Conservation (phyloP, 179 eudicot species). For the Beta lomatogona region DNA sequence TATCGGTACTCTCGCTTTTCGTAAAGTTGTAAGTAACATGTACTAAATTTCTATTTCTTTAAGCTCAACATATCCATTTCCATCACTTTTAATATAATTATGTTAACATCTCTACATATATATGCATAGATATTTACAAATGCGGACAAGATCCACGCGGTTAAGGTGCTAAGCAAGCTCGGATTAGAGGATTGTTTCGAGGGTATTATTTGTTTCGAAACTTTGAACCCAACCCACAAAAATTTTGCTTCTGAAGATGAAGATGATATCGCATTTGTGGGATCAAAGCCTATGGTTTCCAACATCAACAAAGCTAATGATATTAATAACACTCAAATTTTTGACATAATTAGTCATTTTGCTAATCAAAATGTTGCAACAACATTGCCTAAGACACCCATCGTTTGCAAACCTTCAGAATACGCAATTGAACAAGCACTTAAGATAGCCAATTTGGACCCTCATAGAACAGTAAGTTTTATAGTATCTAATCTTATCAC, state of each 20-base stretch:
- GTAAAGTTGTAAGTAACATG: slow-evolving; percentile 67
- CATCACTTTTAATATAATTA: background rate
- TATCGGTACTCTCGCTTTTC: slow-evolving; percentile 77
- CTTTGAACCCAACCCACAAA: slow-evolving; percentile 72
- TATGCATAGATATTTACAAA: slow-evolving; percentile 69
- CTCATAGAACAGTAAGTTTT: slow-evolving; percentile 65
- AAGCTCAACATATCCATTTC: too few species aligned
- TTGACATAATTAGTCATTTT: slow-evolving; percentile 73
- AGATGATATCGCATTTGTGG: slow-evolving; percentile 63
- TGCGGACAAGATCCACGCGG: slow-evolving; percentile 72
- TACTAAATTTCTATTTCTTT: background rate
- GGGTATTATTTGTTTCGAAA: slow-evolving; percentile 86
- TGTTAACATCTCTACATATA: background rate
- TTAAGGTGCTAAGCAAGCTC: slow-evolving; percentile 50
- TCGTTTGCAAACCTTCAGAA: slow-evolving; percentile 79
- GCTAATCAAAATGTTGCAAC: slow-evolving; percentile 38
- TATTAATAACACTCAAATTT: slow-evolving; percentile 31
- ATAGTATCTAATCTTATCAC: background rate
- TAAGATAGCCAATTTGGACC: slow-evolving; percentile 62
- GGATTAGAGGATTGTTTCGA: slow-evolving; percentile 91
- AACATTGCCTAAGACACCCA: slow-evolving; percentile 71
- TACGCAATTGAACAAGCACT: slow-evolving; percentile 74
- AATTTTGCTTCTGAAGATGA: slow-evolving; percentile 65
- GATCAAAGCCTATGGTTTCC: slow-evolving; percentile 26
- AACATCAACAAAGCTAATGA: background rate